A percentile compares a stretch with the other conserved stretches of the same genome.
Conservation (phyloP, 495 filamentous ascomycete genomes). For the Neurospora sp. region DNA sequence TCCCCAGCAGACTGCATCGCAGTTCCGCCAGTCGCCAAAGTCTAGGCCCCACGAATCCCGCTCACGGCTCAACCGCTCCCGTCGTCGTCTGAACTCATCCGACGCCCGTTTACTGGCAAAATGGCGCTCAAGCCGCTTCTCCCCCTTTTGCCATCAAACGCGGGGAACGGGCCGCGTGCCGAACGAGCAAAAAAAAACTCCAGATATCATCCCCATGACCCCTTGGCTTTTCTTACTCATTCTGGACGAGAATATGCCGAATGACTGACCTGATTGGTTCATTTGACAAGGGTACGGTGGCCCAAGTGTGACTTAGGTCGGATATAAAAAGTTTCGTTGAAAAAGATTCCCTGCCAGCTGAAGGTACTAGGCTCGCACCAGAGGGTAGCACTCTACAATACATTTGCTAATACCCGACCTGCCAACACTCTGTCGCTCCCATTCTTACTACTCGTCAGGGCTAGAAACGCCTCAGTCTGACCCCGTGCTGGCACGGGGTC, state of each 20-base stretch:
- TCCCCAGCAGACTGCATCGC: not conserved
- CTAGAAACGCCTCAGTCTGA: too few relatives aligned
- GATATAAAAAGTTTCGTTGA: too few relatives aligned
- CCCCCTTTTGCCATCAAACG: not conserved
- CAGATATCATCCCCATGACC: not conserved
- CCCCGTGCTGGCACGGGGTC: too few relatives aligned
- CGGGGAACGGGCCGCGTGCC: conserved; percentile 7
- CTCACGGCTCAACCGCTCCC: not conserved
- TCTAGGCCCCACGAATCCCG: not conserved
- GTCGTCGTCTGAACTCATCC: not conserved
- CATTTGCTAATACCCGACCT: too few relatives aligned
- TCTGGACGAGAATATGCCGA: not conserved
- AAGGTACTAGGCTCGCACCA: too few relatives aligned
- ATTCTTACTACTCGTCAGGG: too few relatives aligned
- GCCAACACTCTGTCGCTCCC: too few relatives aligned
- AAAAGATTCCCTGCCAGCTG: too few relatives aligned
- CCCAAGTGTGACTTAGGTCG: too few relatives aligned
- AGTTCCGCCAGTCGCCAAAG: not conserved
- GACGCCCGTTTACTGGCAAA: not conserved
- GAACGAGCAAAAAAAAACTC: not conserved
- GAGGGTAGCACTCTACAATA: too few relatives aligned
- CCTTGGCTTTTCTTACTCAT: not conserved
- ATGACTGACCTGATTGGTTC: not conserved
- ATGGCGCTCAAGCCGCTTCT: not conserved
- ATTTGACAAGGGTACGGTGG: not conserved